These are phyloP conservation scores for Royoungia palumana DNA, from an alignment of 768 basidiomycete species.

Conservation along the genomic window DNA sequence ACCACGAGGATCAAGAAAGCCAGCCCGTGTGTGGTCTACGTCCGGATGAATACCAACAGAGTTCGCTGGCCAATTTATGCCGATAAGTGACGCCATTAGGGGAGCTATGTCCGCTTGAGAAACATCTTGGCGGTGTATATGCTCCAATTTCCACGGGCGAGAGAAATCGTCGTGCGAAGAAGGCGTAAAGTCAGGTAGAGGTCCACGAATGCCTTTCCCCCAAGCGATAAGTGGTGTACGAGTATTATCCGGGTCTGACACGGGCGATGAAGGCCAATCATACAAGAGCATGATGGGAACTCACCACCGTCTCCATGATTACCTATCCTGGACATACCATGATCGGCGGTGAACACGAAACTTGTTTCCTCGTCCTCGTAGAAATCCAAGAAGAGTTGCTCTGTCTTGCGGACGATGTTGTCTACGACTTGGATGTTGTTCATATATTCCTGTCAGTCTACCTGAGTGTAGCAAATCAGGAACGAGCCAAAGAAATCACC, in stretches of 20 bases:
- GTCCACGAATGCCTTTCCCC: conserved; percentile 74
- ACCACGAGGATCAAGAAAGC: conserved; percentile 48
- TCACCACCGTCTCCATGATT: conserved; percentile 87
- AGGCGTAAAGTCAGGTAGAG: conserved; percentile 49
- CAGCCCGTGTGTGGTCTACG: conserved; percentile 55
- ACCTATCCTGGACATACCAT: conserved; percentile 86
- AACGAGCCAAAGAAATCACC: conserved; percentile 34
- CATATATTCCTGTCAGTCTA: conserved; percentile 71
- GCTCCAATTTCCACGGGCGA: conserved; percentile 53
- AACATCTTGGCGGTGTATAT: conserved; percentile 66
- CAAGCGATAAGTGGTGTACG: conserved; percentile 81
- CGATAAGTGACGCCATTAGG: conserved; percentile 72
- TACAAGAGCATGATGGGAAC: conserved; percentile 13
- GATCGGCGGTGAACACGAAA: conserved; percentile 83
- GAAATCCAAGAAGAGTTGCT: conserved; percentile 58
- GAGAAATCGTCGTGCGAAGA: conserved; percentile 76
- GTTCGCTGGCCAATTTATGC: conserved; percentile 75
- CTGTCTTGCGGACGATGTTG: conserved; percentile 62
- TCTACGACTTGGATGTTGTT: conserved; percentile 80
- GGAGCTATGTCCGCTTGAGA: conserved; percentile 82
- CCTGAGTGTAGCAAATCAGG: not conserved
- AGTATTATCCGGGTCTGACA: conserved; percentile 79
- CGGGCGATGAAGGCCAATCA: conserved; percentile 4
- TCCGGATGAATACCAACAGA: conserved; percentile 81
- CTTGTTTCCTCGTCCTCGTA: conserved; percentile 67